Conservation (phyloP, 2,329 filamentous ascomycete genomes). For the Albifimbria verrucaria region DNA sequence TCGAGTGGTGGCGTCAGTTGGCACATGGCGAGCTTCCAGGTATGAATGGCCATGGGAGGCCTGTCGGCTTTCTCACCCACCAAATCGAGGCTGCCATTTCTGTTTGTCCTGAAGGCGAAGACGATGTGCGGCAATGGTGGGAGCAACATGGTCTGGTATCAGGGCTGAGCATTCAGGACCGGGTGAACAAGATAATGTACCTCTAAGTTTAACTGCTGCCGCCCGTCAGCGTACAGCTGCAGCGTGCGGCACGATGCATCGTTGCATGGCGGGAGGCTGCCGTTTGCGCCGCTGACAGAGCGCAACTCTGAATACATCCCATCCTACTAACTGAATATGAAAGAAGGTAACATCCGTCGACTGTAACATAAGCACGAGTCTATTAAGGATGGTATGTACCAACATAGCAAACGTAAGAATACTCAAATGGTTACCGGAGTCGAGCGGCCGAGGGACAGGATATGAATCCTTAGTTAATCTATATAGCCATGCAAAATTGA, state of each 20-base stretch:
- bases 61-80: constrained; percentile 90
- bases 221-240: too few relatives aligned
- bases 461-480: background rate
- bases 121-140: constrained; percentile 82
- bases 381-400: too few relatives aligned
- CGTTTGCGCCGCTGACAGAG: too few relatives aligned
- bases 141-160: constrained; percentile 77
- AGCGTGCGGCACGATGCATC: too few relatives aligned
- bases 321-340: too few relatives aligned
- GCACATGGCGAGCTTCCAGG: constrained; percentile 52
- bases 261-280: too few relatives aligned
- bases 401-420: too few relatives aligned
- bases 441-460: background rate
- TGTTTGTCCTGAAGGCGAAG: constrained; percentile 64
- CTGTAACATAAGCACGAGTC: too few relatives aligned
- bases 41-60: constrained; percentile 55
- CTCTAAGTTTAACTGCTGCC: too few relatives aligned
- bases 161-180: constrained; percentile 79
- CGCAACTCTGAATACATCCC: too few relatives aligned
- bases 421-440: too few relatives aligned
- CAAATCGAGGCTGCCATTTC: constrained; percentile 94
- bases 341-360: too few relatives aligned
- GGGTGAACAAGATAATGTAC: constrained; percentile 83
- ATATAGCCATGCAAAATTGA: background rate
- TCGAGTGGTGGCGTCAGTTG: constrained; percentile 89